Percentiles rank a stretch among this genome's conserved stretches.
These are phyloP conservation scores for Botrytis medusae DNA, from an alignment of 2,329 filamentous ascomycete species.

Conservation along the genomic window DNA sequence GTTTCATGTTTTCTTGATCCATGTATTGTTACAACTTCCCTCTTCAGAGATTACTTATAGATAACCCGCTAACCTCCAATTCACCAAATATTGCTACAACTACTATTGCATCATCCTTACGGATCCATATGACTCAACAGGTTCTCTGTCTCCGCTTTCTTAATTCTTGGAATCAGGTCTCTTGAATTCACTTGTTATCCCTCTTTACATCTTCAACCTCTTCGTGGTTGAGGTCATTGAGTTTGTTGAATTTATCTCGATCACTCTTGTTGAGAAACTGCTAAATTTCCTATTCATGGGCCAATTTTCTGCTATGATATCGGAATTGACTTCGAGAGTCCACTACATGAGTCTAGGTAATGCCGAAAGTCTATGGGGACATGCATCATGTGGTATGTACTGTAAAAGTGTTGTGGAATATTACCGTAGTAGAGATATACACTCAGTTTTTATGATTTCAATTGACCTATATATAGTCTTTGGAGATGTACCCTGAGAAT, in stretches of 20 bases:
- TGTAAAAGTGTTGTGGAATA: not conserved
- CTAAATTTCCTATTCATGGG: rapidly evolving
- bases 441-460: not conserved
- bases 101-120: not conserved
- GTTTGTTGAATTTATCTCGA: not conserved
- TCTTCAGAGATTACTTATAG: not conserved
- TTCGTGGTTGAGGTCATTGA: too few species aligned
- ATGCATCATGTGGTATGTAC: not conserved
- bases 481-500: not conserved
- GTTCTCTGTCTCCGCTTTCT: not conserved
- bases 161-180: rapidly evolving
- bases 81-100: not conserved
- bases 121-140: not conserved
- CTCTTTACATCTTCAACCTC: not conserved
- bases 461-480: not conserved
- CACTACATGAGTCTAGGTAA: not conserved
- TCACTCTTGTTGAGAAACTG: not conserved
- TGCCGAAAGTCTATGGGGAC: not conserved
- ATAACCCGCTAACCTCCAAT: rapidly evolving
- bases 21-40: not conserved
- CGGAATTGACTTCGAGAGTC: not conserved
- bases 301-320: not conserved
- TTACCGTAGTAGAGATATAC: not conserved
- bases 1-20: not conserved
- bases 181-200: not conserved